Percentiles rank a stretch among this genome's conserved stretches.
phyloP scores from a whole-genome alignment of 2,329 filamentous ascomycete species.

The Fusarium musae region DNA sequence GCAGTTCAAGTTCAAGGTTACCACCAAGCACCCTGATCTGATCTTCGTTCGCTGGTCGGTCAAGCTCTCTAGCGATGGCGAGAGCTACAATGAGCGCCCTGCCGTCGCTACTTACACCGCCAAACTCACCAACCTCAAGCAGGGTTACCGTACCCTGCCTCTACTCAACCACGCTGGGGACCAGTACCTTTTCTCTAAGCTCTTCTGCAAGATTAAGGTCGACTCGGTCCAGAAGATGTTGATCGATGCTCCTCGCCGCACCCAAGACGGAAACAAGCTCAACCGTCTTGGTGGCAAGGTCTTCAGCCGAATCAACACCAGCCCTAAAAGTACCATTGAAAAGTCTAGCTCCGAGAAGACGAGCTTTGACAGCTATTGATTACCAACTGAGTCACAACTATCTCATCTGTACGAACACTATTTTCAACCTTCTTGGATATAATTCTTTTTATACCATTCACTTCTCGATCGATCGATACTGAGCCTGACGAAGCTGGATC shows the following conservation, averaged over 20 bases:
- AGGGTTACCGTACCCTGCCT: slow-evolving; percentile 92
- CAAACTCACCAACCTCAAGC: slow-evolving; percentile 88
- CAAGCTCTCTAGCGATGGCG: slow-evolving; percentile 83
- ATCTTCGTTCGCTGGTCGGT: slow-evolving; percentile 95
- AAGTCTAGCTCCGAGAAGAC: slow-evolving; percentile 62
- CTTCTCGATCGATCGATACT: slow-evolving; percentile 36
- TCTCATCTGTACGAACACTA: slow-evolving; percentile 36
- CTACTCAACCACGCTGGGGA: slow-evolving; percentile 90
- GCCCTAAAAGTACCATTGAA: slow-evolving; percentile 64
- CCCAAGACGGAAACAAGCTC: slow-evolving; percentile 61
- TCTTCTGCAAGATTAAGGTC: slow-evolving; percentile 88
- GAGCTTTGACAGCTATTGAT: slow-evolving; percentile 56
- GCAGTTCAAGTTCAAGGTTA: slow-evolving; percentile 81
- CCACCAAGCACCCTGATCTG: slow-evolving; percentile 93
- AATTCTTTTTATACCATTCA: slow-evolving; percentile 32
- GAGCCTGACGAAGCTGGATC: slow-evolving; percentile 21
- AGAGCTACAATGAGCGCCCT: slow-evolving; percentile 68
- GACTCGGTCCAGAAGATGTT: slow-evolving; percentile 67
- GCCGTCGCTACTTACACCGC: slow-evolving; percentile 90
- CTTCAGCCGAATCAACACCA: slow-evolving; percentile 65
- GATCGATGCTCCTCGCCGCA: slow-evolving; percentile 59
- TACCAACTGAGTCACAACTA: slow-evolving; percentile 18
- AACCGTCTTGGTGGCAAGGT: slow-evolving; percentile 68
- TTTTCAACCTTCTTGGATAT: slow-evolving; percentile 41
- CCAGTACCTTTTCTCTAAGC: slow-evolving; percentile 91